These are phyloP conservation scores for Nigrospora oryzae DNA, from an alignment of 2,329 filamentous ascomycete genomes.

Conservation along the genomic window DNA sequence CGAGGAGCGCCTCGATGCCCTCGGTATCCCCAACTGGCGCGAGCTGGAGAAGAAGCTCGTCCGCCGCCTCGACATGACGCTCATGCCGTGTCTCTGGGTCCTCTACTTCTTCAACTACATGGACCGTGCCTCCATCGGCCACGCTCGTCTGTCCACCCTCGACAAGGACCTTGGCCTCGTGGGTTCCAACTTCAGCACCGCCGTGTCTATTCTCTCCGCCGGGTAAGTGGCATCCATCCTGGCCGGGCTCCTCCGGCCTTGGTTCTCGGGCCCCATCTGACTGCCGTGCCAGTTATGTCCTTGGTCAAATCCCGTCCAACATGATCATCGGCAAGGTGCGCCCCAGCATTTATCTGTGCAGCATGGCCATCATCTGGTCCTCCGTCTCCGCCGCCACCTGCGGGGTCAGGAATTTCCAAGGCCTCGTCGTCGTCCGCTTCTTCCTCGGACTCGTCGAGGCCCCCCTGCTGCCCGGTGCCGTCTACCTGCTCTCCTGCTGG, in stretches of 20 bases:
- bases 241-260: not conserved
- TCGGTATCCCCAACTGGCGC: not conserved
- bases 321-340: not conserved
- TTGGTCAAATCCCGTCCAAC: not conserved
- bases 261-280: not conserved
- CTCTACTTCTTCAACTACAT: not conserved
- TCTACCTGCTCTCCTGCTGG: no score
- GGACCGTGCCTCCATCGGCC: not conserved
- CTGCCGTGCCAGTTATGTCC: not conserved
- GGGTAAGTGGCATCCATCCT: not conserved
- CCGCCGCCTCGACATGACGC: no score
- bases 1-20: no score
- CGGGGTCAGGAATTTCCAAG: not conserved
- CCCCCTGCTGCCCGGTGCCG: constrained; percentile 11
- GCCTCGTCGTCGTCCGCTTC: constrained; percentile 8
- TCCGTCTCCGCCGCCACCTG: not conserved
- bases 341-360: not conserved
- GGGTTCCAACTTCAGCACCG: not conserved
- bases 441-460: constrained; percentile 34
- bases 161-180: not conserved
- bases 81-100: not conserved
- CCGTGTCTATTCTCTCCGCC: not conserved
- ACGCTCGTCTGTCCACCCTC: not conserved
- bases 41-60: no score
- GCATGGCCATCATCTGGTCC: not conserved